phyloP scores from a whole-genome alignment of 208 protist genomes.

The Tritrichomonas foetus region DNA sequence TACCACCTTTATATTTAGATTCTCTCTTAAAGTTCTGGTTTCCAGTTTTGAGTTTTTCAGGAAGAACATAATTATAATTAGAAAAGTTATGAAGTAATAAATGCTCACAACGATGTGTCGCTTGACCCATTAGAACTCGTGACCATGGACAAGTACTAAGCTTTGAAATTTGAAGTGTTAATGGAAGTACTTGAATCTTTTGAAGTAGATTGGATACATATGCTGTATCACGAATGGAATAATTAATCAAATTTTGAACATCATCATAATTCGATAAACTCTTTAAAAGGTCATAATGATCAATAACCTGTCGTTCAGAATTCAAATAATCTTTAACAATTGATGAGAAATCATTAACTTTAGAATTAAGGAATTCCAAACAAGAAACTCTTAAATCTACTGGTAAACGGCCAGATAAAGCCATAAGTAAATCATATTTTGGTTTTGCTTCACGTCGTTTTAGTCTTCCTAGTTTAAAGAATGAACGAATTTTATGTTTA shows the following conservation, averaged over 20 bases:
- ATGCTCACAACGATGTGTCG: neutral
- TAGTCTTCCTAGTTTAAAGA: neutral
- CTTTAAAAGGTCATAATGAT: too few relatives aligned
- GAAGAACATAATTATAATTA: slow-evolving; percentile 1
- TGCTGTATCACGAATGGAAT: neutral
- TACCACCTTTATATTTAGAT: slow-evolving; percentile 60
- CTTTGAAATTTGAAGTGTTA: slow-evolving; percentile 26
- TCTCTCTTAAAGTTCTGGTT: slow-evolving; percentile 39
- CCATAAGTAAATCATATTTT: neutral
- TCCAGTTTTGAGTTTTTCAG: slow-evolving; percentile 15
- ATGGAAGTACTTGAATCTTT: neutral
- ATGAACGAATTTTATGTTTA: neutral
- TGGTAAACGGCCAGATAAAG: neutral
- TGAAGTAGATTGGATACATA: neutral
- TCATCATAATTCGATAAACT: neutral
- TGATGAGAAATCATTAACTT: neutral
- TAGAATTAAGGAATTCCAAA: neutral
- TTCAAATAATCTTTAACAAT: neutral
- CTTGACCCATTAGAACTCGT: neutral
- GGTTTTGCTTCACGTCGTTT: neutral
- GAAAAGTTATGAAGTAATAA: slow-evolving; percentile 37
- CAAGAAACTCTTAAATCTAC: neutral
- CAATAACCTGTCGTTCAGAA: neutral
- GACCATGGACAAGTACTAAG: neutral
- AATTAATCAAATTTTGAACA: neutral